Evolutionary conservation across 2,329 filamentous ascomycete genomes (phyloP), one percentile per base, ranked within the genome.

Genomic region (Apiospora pterosperma): DNA sequence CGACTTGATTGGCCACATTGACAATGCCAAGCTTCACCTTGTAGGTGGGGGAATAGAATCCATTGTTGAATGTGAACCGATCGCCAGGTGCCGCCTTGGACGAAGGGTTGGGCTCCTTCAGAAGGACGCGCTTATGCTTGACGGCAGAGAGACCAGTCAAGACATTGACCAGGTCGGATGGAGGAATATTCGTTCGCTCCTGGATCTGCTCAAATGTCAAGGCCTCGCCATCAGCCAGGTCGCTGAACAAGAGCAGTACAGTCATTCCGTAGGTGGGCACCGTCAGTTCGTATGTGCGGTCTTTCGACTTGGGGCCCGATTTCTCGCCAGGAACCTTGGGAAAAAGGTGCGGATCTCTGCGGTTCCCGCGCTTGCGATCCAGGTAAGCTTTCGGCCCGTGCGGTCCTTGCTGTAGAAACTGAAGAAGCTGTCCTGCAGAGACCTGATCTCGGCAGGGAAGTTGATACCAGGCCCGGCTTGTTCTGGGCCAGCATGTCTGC

Each of bases 261-360:
- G 97, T 81, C 92, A 98, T 97, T 71, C 90, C 93, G 75, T 96
- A 96, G 0, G 96, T 98, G 1, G 93, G 91, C 23, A 97, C 93
- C 67, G 93, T 97, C 63, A 99, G 82, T 72, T 99, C 96, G 73
- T 98, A 95, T 39, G 90, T 89, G 38, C 91, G 85, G 68, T 91
- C 89, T 64, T 85, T 87, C 64, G 85, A 83, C 25, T 90, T 75
- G 0, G 80, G 77, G 0, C 85, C 82, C 2, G 89, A 87, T 14
- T 88, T 86, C 72, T 93, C 93, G 38, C 91, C 90, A 42, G 88
- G 85, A 1, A 92, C 82, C 72, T 88, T 85, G 38, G 90, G 78
- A 99, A 90, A 42, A 88, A 81, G 67, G 92, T 96, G 65, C 90
- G 90, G 70, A 99, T 85, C 74, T 98, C 96, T 1, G 94, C 95